Conservation (phyloP, 495 filamentous ascomycete genomes). For the Neurospora pannonica region DNA sequence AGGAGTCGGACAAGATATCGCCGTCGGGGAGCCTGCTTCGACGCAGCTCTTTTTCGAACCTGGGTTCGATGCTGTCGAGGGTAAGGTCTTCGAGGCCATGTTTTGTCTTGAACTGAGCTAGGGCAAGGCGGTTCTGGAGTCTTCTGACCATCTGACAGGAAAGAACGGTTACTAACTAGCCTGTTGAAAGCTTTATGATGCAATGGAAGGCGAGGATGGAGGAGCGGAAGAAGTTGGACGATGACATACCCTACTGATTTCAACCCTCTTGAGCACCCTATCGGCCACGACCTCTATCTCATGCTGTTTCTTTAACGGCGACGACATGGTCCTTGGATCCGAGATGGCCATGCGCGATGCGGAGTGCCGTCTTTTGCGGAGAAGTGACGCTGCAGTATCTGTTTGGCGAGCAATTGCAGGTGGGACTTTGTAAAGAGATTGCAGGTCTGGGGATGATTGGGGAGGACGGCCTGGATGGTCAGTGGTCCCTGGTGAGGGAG, state of each 20-base stretch:
- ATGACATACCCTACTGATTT: conserved; percentile 70
- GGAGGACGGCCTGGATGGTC: neutral
- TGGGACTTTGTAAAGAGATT: conserved; percentile 16
- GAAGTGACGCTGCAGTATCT: conserved; percentile 13
- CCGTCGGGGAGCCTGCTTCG: conserved; percentile 53
- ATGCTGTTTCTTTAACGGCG: conserved; percentile 48
- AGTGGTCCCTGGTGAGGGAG: neutral
- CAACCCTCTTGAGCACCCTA: conserved; percentile 60
- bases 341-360: conserved; percentile 8
- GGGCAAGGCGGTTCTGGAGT: conserved; percentile 83
- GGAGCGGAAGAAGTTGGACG: neutral
- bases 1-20: conserved; percentile 67
- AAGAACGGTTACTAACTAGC: conserved; percentile 4
- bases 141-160: conserved; percentile 70
- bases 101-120: conserved; percentile 93
- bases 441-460: conserved; percentile 20
- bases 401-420: conserved; percentile 10
- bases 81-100: conserved; percentile 77
- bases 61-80: conserved; percentile 64
- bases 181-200: neutral
- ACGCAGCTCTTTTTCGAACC: conserved; percentile 61
- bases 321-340: conserved; percentile 39
- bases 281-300: conserved; percentile 50
- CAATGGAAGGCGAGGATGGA: conserved; percentile 2
- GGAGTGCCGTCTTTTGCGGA: conserved; percentile 11